Evolutionary conservation across 1,284 basidiomycete species (phyloP), one percentile per base, ranked within the genome.

Genomic region (Ganoderma sinense): DNA sequence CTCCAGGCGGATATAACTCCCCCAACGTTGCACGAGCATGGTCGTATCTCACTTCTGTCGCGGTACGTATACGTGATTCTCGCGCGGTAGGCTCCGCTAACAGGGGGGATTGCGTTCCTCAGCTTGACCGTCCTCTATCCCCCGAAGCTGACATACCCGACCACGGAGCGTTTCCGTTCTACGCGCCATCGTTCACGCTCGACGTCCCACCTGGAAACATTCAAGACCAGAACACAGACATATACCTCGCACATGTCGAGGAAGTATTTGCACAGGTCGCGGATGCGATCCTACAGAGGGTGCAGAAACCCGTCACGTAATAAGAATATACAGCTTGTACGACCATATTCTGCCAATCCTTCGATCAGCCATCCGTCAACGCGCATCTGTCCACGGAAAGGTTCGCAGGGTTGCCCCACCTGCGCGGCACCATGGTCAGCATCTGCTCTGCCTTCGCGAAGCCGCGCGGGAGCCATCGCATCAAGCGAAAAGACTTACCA

Each of bases 11-110:
- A 0, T 97, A 97, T 76, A 85, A 93, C 76, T 88, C 88, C 16
- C 84, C 93, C 0, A 97, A 97, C 74, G 90, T 90, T 0, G 95
- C 96, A 0, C 87, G 95, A 23, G 93, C 93, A 0, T 97, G 95
- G 94, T 86, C 94, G 0, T 90, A 90, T 74, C 81, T 96, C 20
- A 97, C 95, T 0, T 91, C 92, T 0, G 82, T 93, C 1, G 87
- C 89, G 33, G 93, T 95, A 73, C 75, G 90, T 81, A 58, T 26
- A 23, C 64, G 58, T 56, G 58, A 67, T 39, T 11, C 59, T 36
- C 4, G 31, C 4, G 10, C 23, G 16, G 20, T 11, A 26, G 10
- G n/a, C 16, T 65, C 16, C n/a, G n/a, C 31, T 53, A 29, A 67
- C 64, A 20, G 29, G 67, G n/a, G 67, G n/a, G 59, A 33, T 16